Evolutionary conservation across 306 rosid species (phyloP).

Genomic region (Prinsepia uniflora): DNA sequence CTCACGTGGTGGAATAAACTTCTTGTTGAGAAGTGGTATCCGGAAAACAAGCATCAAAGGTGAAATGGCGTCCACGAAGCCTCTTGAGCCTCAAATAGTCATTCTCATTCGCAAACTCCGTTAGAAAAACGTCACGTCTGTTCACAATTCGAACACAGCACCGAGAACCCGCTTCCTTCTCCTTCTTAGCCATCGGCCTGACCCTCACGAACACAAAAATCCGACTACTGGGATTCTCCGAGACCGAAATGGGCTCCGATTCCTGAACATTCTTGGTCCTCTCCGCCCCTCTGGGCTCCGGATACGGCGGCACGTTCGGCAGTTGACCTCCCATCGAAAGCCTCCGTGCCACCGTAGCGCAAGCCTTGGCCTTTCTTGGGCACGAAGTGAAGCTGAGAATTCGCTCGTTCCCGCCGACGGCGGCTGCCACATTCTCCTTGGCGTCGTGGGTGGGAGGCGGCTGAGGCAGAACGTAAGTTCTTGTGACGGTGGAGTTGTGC

Average conservation of each 20-base stretch:
- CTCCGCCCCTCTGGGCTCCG: slow-evolving; percentile 25
- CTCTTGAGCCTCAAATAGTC: slow-evolving; percentile 85
- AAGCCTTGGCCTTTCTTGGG: slow-evolving; percentile 36
- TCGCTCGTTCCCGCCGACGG: slow-evolving; percentile 44
- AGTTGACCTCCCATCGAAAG: slow-evolving; percentile 45
- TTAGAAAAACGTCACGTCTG: slow-evolving; percentile 70
- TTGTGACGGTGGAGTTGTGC: slow-evolving; percentile 52
- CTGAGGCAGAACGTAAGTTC: slow-evolving; percentile 62
- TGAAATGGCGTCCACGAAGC: slow-evolving; percentile 70
- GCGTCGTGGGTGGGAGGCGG: slow-evolving; percentile 38
- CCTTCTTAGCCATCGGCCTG: slow-evolving; percentile 85
- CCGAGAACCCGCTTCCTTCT: slow-evolving; percentile 63
- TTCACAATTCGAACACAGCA: slow-evolving; percentile 70
- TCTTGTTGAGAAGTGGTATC: slow-evolving; percentile 68
- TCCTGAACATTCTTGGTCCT: slow-evolving; percentile 27
- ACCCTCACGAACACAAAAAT: slow-evolving; percentile 86
- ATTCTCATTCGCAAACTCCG: slow-evolving; percentile 73
- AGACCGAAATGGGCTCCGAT: slow-evolving; percentile 28
- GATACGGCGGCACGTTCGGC: neutral
- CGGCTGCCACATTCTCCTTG: slow-evolving; percentile 48
- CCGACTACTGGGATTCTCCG: slow-evolving; percentile 45
- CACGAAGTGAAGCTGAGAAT: slow-evolving; percentile 58
- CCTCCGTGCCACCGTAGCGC: slow-evolving; percentile 56
- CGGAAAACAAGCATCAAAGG: slow-evolving; percentile 77
- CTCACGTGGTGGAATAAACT: slow-evolving; percentile 88